Base-by-base conservation (phyloP, 2,329 filamentous ascomycete species). In the Truncatella angustata region DNA sequence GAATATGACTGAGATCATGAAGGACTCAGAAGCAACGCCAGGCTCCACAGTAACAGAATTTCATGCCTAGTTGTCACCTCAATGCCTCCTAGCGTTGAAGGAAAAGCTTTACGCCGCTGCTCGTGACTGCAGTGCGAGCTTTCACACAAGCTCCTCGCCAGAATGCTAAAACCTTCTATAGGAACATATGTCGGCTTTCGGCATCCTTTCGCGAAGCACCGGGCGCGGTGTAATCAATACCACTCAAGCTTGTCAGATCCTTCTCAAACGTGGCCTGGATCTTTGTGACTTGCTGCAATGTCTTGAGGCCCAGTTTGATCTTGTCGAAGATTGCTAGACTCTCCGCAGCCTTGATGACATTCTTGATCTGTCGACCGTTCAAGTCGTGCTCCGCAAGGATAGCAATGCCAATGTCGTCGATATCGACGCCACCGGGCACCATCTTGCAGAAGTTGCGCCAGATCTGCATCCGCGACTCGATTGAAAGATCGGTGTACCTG, bases 341-440 rank as follows among this genome's bases (percentile, higher is more conserved):
- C 56, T 67, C 62, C 9, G 59, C 61, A 2, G 58, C 60, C 54
- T 62, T 66, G 55, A 69, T 53, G 7, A 65, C 53, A 51, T 68
- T 69, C 51, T 63, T 64, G 53, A 68, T 69, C 57, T 67, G 65
- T n/a, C 66, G 58, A 2, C 66, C 65, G 54, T 69, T 67, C 23
- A 68, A 50, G 0, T 60, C 52, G 37, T 64, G 58, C 43, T 55
- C 44, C 0, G 62, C 58, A 3, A 64, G 53, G 5, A 26, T 42
- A 5, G 55, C 53, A 3, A 66, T 46, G 1, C 53, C 56, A 4
- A 46, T 23, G 18, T 61, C 58, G 43, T 60, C 52, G 6, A 61
- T 37, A 23, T 55, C 55, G 1, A 58, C 58, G 34, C 58, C 58
- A 40, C 60, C 62, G 5, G 58, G 60, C 20, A 63, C 55, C 30